Evolutionary conservation across 148 eudicot species (phyloP), one percentile per base, ranked within the genome.

Genomic region (Rhododendron molle): DNA sequence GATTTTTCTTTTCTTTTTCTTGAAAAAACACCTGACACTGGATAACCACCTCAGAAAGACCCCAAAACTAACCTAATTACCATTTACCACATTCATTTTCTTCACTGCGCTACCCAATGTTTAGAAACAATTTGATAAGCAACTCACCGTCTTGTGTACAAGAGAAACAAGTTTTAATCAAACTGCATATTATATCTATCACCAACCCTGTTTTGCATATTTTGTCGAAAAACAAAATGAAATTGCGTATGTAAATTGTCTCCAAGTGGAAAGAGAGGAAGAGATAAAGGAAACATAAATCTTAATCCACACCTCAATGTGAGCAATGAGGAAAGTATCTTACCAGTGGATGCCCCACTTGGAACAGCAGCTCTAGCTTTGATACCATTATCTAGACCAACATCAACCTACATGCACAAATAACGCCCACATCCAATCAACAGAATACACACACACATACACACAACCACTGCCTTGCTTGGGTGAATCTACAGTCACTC

Each of bases 301-400:
- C 60, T 54, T 54, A 54, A 54, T 30, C 18, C 79, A 38, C 8
- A 40, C 20, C 14, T 76, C 4, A 79, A 2, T n/a, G 20, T 26
- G 38, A 1, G 50, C 7, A 79, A 43, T 30, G 43, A 28, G 15
- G 46, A 76, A 71, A 58, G 52, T 43, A 71, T 86, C 92, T 89
- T 86, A 97, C 99, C 99, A 40, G 99, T 97, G 85, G 99, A 97
- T 88, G 99, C 99, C 82, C 99, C 99, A 89, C 99, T 97, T 26
- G 99, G 99, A 84, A 97, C 99, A 85, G 99, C 98, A 54, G 99
- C 99, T 85, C 96, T 94, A 52, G 93, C 97, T 52, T 21, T 87
- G 46, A 87, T 80, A 46, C 98, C 99, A 76, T 94, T 92, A 13
- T 90, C 88, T 47, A 93, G 87, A 86, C 84, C 86, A 26, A 94